Base-by-base conservation (phyloP, 768 basidiomycete species). In the Collybiopsis confluens region DNA sequence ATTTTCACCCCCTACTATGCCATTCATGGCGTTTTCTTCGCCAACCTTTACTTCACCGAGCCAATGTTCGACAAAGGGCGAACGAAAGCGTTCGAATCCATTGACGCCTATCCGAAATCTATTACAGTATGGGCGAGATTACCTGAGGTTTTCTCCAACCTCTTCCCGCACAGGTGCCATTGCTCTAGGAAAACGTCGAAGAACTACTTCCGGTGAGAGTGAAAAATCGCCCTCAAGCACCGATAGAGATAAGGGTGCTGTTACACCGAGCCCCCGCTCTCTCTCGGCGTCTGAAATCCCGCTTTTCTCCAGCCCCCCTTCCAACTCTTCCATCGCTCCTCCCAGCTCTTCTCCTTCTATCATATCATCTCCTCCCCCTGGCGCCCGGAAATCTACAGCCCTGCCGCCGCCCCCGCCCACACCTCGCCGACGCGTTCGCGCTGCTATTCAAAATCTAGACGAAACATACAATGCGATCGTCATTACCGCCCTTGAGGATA, bases 401-500 rank as follows among this genome's bases (percentile, higher is more conserved):
- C 16, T 45, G 4, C 28, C 45, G n/a, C 27, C 24, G 15, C 45
- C 28, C 33, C 30, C 2, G 10, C 45, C 30, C 33, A 46, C 45
- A 3, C 45, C 45, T 30, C 45, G 45, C 11, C 11, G 27, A n/a
- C 36, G 21, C 24, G 9, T 21, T 10, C 24, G 78, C 51, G 67
- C 87, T 37, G 82, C 85, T 1, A 68, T 89, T 11, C 83, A 87
- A 61, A 79, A 80, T 54, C 80, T 84, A 54, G 76, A 78, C 26
- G 61, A 65, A 15, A 67, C 76, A 2, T 75, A 77, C 47, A 78
- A 82, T 58, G 81, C 79, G 7, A 70, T 88, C 38, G 73, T 88
- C 36, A 80, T 88, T 64, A 87, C 83, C 0, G 74, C 85, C 5
- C 72, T 89, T 11, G 70, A 75, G 38, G 66, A 65, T 21, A 70